Base-by-base conservation (phyloP, 179 eudicot genomes). In the Camellia oleifera region DNA sequence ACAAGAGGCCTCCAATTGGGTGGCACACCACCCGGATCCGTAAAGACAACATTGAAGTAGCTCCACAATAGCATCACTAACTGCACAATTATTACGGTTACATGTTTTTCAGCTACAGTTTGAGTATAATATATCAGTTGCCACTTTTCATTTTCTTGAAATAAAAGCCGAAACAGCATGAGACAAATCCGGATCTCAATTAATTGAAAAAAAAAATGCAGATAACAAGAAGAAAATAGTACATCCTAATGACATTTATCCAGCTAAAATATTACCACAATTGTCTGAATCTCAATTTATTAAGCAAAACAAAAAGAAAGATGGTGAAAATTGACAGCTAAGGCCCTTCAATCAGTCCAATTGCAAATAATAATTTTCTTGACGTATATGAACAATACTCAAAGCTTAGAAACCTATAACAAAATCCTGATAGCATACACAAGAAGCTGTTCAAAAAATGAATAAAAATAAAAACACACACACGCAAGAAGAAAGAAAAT, bases 1-100 rank as follows among this genome's bases (percentile, higher is more conserved):
- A 86, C 61, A 4, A 52, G 20, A 23, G 97, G 97, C 84, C 91
- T 88, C 97, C 97, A 95, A 69, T 92, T 89, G 4, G 90, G 86
- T 11, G 97, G 95, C 69, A 90, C 98, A 77, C 85, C 7, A 54
- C 98, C 98, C 3, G 98, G 97, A 79, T 94, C 97, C 77, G 97
- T 94, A 77, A 94, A 89, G 61, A 94, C 93, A 76, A 91, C 97
- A 77, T 96, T 85, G 63, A 94, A 93, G 81, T 94, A 94, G 85
- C 98, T 94, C 98, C 98, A 94, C 64, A 94, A 80, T 64, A 94
- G 90, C 98, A 94, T 91, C 83, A 78, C 92, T 86, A 94, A 82
- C 98, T 94, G 94, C 86, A 86, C 69, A 72, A 46, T 42, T 62
- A 75, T 26, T 53, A 17, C n/a, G 66, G 74, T 11, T 8, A 58